Base-by-base conservation (phyloP, 2,329 filamentous ascomycete genomes). In the Colletotrichum sp. region DNA sequence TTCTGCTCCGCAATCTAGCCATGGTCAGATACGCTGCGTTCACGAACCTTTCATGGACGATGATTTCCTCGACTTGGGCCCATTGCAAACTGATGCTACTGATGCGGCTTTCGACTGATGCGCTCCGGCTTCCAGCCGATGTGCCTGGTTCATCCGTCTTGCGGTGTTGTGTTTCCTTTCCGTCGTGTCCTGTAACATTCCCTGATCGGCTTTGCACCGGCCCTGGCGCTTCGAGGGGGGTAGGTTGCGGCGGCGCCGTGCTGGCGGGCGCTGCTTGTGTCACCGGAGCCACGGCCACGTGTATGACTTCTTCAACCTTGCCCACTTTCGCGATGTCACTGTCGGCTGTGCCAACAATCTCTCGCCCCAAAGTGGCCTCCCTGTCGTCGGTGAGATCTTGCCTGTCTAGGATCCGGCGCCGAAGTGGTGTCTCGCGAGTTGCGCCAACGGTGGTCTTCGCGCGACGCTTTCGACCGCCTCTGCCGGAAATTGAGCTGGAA, bases 161-260 rank as follows among this genome's bases (percentile, higher is more conserved):
- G 6, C 8, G 0, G 18, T 49, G 18, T 6, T 0, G 16, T n/a
- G 8, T 1, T 30, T 30, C 28, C 28, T 30, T 1, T 1, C 1
- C 28, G 28, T 30, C 28, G 28, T 30, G 28, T n/a, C n/a, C n/a
- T n/a, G n/a, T n/a, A n/a, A n/a, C n/a, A n/a, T n/a, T n/a, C n/a
- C n/a, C n/a, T n/a, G n/a, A n/a, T n/a, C n/a, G n/a, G 39, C 18
- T 44, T 44, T 12, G 18, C 0, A 12, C 9, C 9, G 1, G n/a
- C 1, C 6, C 44, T 3, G 44, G 44, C 2, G n/a, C 44, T 7
- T 0, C 0, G n/a, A 52, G n/a, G 0, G 3, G n/a, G 2, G 2
- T 3, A 0, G n/a, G 6, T 13, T 21, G 18, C 1, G 44, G 1
- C n/a, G n/a, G n/a, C 6, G 44, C 44, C 3, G 0, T 2, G 10